A percentile compares a stretch with the other conserved stretches of the same genome.
phyloP scores from a whole-genome alignment of 331 rosid genomes.

The Quercus tomentella region DNA sequence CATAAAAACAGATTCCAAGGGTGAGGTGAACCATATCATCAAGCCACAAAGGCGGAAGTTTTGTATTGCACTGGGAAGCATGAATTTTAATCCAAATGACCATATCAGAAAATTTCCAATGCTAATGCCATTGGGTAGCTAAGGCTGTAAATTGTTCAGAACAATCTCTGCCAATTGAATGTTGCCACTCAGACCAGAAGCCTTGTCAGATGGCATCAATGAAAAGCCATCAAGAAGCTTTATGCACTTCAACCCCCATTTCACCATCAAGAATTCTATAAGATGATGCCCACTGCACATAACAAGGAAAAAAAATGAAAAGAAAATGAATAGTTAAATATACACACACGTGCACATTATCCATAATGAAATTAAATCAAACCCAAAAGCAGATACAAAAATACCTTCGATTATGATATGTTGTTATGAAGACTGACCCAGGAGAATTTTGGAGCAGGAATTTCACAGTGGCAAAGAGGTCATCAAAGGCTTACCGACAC shows the following conservation, averaged over 20 bases:
- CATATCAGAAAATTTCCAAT: neutral
- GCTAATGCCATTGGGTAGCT: conserved; percentile 24
- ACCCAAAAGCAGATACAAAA: neutral
- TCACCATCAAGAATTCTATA: conserved; percentile 69
- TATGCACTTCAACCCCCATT: conserved; percentile 82
- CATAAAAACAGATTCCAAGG: no score
- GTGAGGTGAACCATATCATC: neutral
- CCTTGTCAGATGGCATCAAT: conserved; percentile 61
- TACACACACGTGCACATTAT: neutral
- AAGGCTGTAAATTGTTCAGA: conserved; percentile 28
- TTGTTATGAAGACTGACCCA: conserved; percentile 60
- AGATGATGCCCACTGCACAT: conserved; percentile 72
- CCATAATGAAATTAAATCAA: neutral
- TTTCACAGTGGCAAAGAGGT: conserved; percentile 80
- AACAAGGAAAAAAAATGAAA: neutral
- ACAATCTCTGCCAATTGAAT: conserved; percentile 77
- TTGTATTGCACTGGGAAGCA: neutral
- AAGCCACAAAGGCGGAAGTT: neutral
- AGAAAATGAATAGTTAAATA: neutral
- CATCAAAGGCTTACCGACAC: conserved; percentile 60
- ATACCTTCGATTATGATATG: conserved; percentile 87
- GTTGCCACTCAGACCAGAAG: conserved; percentile 65
- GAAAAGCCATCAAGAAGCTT: conserved; percentile 81
- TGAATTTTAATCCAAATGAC: neutral
- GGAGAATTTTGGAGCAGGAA: conserved; percentile 71